These are phyloP conservation scores for Mycosarcoma maydis DNA, from an alignment of 1,284 basidiomycete genomes.

Conservation along the genomic window DNA sequence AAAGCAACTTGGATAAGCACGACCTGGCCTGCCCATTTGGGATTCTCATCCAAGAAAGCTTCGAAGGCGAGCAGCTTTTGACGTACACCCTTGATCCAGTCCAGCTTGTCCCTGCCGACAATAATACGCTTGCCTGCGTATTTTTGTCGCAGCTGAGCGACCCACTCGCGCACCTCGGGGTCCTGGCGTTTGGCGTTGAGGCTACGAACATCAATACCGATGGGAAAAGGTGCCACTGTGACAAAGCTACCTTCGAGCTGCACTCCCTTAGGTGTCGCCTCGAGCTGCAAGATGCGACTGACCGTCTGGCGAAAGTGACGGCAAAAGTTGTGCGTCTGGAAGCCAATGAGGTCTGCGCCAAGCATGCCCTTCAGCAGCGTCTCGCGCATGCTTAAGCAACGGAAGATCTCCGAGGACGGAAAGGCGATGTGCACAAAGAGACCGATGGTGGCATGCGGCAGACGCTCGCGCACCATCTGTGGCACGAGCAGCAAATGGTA, in stretches of 20 bases:
- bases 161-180: conserved; percentile 83
- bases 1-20: conserved; percentile 87
- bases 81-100: conserved; percentile 83
- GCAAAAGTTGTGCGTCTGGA: conserved; percentile 79
- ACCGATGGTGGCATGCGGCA: conserved; percentile 78
- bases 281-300: conserved; percentile 79
- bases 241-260: conserved; percentile 74
- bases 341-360: conserved; percentile 78
- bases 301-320: conserved; percentile 75
- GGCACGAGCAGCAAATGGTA: conserved; percentile 86
- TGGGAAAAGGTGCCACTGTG: conserved; percentile 85
- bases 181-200: conserved; percentile 78
- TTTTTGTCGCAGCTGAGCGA: conserved; percentile 77
- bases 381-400: conserved; percentile 74
- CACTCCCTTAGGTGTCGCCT: conserved; percentile 84
- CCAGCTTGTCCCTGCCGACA: conserved; percentile 86
- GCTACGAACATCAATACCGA: conserved; percentile 83
- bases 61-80: conserved; percentile 87
- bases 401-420: conserved; percentile 86
- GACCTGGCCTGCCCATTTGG: conserved; percentile 80
- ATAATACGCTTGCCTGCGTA: conserved; percentile 85
- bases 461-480: conserved; percentile 74
- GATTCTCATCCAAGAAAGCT: conserved; percentile 79
- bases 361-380: conserved; percentile 77
- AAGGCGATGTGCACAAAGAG: conserved; percentile 91